phyloP scores from a whole-genome alignment of 2,329 filamentous ascomycete genomes.

The Aspergillus amoenus region DNA sequence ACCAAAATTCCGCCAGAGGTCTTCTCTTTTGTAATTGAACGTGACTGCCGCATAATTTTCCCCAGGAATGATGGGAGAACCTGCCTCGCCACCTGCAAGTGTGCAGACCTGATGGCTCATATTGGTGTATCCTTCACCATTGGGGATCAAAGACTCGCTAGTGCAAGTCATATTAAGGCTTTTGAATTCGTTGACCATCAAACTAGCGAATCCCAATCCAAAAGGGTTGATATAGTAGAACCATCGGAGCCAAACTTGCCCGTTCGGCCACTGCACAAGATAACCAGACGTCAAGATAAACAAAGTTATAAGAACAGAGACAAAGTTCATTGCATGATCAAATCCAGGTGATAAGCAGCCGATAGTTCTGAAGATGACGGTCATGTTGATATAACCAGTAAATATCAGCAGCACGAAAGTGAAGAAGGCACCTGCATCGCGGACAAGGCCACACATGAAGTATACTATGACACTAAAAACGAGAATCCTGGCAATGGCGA shows the following conservation, averaged over 20 bases:
- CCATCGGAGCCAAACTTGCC: slow-evolving; percentile 77
- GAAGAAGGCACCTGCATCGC: slow-evolving; percentile 75
- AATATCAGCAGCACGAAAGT: slow-evolving; percentile 72
- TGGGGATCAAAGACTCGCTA: slow-evolving; percentile 66
- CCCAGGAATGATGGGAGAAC: slow-evolving; percentile 64
- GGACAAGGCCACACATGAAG: slow-evolving; percentile 70
- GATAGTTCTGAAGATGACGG: slow-evolving; percentile 72
- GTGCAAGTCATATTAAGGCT: slow-evolving; percentile 68
- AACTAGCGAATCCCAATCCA: slow-evolving; percentile 69
- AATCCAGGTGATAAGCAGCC: slow-evolving; percentile 77
- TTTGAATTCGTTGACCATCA: slow-evolving; percentile 88
- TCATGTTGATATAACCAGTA: slow-evolving; percentile 69
- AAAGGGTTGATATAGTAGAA: slow-evolving; percentile 75
- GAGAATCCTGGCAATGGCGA: slow-evolving; percentile 68
- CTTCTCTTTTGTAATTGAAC: slow-evolving; percentile 64
- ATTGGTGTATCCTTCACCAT: slow-evolving; percentile 67
- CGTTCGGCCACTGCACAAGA: slow-evolving; percentile 73
- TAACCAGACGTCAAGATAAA: slow-evolving; percentile 81
- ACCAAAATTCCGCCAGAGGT: slow-evolving; percentile 67
- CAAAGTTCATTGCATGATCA: slow-evolving; percentile 81
- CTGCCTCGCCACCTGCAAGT: slow-evolving; percentile 67
- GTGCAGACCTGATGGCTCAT: slow-evolving; percentile 80
- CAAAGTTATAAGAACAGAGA: slow-evolving; percentile 75
- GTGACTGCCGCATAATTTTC: slow-evolving; percentile 65
- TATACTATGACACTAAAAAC: slow-evolving; percentile 75